Conservation (phyloP, 208 protist species). For the Kentomonas sorsogonicus region DNA sequence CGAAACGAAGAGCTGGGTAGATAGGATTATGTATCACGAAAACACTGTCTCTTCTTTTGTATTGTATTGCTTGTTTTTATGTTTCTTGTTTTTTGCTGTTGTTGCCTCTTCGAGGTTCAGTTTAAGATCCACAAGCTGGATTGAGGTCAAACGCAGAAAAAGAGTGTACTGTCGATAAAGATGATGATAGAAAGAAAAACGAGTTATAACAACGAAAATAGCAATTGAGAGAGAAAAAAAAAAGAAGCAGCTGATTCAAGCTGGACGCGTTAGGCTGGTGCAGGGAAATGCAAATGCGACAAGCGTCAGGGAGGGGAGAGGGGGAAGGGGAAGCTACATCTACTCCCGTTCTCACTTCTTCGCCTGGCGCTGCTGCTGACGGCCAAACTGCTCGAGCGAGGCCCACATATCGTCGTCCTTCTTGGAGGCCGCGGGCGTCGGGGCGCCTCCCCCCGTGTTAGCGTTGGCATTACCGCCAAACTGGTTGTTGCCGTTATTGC, state of each 20-base stretch:
- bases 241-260: background rate
- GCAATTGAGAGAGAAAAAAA: conserved; percentile 10
- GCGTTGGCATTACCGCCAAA: background rate
- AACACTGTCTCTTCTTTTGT: too few species aligned
- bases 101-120: background rate
- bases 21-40: conserved; percentile 1
- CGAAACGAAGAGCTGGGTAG: too few species aligned
- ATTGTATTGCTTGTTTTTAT: background rate
- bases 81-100: background rate
- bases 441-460: background rate
- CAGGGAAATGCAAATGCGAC: too few species aligned
- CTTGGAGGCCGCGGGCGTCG: background rate
- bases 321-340: background rate
- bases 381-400: background rate
- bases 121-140: background rate
- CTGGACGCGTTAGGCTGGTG: too few species aligned
- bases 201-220: conserved; percentile 4
- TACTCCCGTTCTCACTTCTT: background rate
- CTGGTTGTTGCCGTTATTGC: conserved; percentile 6
- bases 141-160: background rate
- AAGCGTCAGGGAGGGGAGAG: background rate
- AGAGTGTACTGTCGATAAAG: background rate
- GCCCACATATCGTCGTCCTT: conserved; percentile 12
- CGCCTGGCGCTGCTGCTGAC: background rate
- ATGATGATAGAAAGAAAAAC: background rate